Percentiles rank a stretch among this genome's conserved stretches.
phyloP scores from a whole-genome alignment of 2,329 filamentous ascomycete genomes.

The Talaromyces sp. region DNA sequence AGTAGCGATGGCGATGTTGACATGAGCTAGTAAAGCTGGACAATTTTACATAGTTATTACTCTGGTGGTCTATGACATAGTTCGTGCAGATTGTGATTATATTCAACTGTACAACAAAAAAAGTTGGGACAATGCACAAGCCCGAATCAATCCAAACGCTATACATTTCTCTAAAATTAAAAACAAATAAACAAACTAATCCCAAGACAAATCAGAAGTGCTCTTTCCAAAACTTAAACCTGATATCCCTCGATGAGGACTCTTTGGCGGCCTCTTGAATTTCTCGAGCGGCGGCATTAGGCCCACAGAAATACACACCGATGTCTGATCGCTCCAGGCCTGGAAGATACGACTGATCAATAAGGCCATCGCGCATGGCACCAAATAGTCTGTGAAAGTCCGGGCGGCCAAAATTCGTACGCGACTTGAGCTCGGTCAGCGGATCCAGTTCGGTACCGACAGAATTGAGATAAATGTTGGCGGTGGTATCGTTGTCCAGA shows the following conservation, averaged over 20 bases:
- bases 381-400: conserved; percentile 78
- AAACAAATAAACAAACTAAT: neutral
- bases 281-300: conserved; percentile 70
- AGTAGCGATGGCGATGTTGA: conserved; percentile 20
- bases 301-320: conserved; percentile 97
- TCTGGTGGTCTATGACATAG: too few relatives aligned
- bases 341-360: conserved; percentile 77
- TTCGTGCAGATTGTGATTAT: neutral
- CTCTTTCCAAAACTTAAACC: conserved; percentile 99
- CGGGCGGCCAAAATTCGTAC: conserved; percentile 92
- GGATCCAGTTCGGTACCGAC: conserved; percentile 85
- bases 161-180: neutral
- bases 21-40: neutral
- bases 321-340: conserved; percentile 73
- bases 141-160: neutral
- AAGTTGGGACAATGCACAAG: neutral
- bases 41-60: conserved; percentile 6
- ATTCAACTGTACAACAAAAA: neutral
- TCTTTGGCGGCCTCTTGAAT: conserved; percentile 76
- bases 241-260: conserved; percentile 70
- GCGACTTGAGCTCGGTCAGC: conserved; percentile 79
- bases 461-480: conserved; percentile 95
- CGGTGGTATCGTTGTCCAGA: conserved; percentile 83
- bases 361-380: conserved; percentile 81
- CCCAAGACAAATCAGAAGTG: conserved; percentile 49